Evolutionary conservation across 2,329 filamentous ascomycete genomes (phyloP).

Genomic region (Pyrenochaeta sp.): DNA sequence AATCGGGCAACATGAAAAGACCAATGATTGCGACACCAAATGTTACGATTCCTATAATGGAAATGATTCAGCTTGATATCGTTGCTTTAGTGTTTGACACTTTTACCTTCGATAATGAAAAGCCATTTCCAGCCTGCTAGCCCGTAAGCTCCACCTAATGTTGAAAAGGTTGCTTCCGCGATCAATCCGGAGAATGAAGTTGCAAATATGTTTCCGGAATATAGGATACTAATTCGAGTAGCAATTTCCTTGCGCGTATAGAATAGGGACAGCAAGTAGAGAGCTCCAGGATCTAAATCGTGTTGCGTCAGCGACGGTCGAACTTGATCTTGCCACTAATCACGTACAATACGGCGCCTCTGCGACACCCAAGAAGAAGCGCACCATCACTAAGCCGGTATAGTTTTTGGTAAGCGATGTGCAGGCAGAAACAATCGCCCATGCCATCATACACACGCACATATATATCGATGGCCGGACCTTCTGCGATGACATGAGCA

Average conservation of each 20-base stretch:
- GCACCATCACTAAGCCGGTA: constrained; percentile 51
- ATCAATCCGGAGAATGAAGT: constrained; percentile 54
- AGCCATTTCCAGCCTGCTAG: constrained; percentile 37
- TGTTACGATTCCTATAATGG: too few species aligned
- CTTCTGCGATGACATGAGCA: constrained; percentile 46
- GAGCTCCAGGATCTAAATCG: constrained; percentile 46
- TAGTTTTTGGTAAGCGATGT: constrained; percentile 55
- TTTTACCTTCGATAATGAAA: constrained; percentile 41
- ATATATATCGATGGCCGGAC: constrained; percentile 35
- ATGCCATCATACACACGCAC: constrained; percentile 46
- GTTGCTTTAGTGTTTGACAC: too few species aligned
- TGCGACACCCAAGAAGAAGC: constrained; percentile 54
- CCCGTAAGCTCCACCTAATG: constrained; percentile 29
- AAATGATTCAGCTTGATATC: too few species aligned
- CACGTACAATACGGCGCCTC: constrained; percentile 53
- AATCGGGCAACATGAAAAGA: constrained; percentile 53
- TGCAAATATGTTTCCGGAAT: constrained; percentile 53
- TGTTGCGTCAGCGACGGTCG: too few species aligned
- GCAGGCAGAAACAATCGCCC: constrained; percentile 53
- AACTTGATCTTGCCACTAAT: too few species aligned
- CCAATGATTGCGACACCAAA: constrained; percentile 43
- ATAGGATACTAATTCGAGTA: constrained; percentile 59
- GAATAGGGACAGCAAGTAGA: constrained; percentile 47
- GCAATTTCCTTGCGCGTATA: constrained; percentile 50
- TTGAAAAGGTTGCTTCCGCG: constrained; percentile 45